Evolutionary conservation across 495 filamentous ascomycete species (phyloP), one percentile per base, ranked within the genome.

Genomic region (Endocarpon pusillum): DNA sequence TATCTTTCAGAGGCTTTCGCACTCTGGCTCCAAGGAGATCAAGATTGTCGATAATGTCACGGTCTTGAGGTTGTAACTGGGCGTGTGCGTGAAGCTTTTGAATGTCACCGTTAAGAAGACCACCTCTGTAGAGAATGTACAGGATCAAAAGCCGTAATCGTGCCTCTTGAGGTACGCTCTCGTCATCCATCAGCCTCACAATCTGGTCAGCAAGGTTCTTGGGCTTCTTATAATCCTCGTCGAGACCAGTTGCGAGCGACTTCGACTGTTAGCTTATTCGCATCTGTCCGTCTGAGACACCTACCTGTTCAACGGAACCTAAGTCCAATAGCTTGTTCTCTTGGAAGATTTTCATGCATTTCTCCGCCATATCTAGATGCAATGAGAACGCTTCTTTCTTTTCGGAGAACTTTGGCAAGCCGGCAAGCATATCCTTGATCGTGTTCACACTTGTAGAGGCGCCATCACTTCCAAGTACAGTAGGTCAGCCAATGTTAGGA

Each of bases 311-410:
- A 2, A 83, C 67, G 2, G 78, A 76, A 29, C 82, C 87, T 38
- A 94, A 64, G 45, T 96, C 91, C 26, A 74, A 64, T 3, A 97
- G 65, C 45, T 93, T 94, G 42, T 73, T 69, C 14, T 71, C 57
- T 46, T 92, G 73, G 45, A 96, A 97, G 27, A 75, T 66, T 38
- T 80, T 81, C 89, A 96, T 94, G 42, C 83, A 87, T 46, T 93
- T 86, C 47, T 93, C 79, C n/a, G 89, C 91, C 89, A 97, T 97
- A 41, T 70, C 87, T 11, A 97, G 61, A 52, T 97, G 89, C 20
- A 97, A 63, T 0, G 89, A 86, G 48, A 96, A 97, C 21, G 83
- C 78, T 50, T 92, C 79, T 55, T 96, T 94, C 58, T 86, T 79
- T 49, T 82, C 78, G 37, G 91, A 83, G 48, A 91, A 97, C 45